phyloP scores from a whole-genome alignment of 805 yeast species.

The Candida ovalis region DNA sequence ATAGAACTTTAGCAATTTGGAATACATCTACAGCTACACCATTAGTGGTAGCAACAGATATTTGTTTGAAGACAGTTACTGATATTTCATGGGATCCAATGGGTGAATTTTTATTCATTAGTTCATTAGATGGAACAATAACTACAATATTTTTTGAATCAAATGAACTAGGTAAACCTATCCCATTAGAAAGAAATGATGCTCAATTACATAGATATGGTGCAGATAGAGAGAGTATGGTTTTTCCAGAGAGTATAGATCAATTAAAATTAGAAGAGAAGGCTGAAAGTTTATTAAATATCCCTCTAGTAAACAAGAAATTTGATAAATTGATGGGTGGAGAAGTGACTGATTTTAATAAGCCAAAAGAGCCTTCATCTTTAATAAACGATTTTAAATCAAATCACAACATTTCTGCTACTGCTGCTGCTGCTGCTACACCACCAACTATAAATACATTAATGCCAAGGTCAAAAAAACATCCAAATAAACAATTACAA shows the following conservation, averaged over 20 bases:
- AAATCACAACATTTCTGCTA: too few relatives aligned
- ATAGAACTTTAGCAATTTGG: conserved; percentile 85
- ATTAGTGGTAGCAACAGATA: conserved; percentile 71
- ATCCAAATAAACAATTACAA: conserved; percentile 27
- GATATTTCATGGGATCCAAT: conserved; percentile 87
- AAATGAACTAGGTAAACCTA: conserved; percentile 55
- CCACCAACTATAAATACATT: conserved; percentile 22
- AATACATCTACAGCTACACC: conserved; percentile 75
- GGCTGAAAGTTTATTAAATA: conserved; percentile 32
- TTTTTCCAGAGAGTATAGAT: conserved; percentile 81
- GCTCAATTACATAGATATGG: conserved; percentile 79
- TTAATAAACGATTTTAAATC: too few relatives aligned
- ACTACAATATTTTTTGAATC: conserved; percentile 61
- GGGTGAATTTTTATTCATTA: conserved; percentile 68
- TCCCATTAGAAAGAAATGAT: conserved; percentile 64
- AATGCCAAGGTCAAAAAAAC: conserved; percentile 30
- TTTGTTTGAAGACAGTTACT: conserved; percentile 74
- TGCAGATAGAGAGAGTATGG: conserved; percentile 77
- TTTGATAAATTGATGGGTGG: conserved; percentile 42
- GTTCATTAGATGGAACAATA: conserved; percentile 84
- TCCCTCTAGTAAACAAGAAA: conserved; percentile 20
- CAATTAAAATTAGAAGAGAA: conserved; percentile 72
- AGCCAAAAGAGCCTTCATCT: background rate
- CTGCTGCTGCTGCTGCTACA: too few relatives aligned
- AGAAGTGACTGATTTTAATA: background rate